Base-by-base conservation (phyloP, 345 rosid species). In the Mercurialis annua region DNA sequence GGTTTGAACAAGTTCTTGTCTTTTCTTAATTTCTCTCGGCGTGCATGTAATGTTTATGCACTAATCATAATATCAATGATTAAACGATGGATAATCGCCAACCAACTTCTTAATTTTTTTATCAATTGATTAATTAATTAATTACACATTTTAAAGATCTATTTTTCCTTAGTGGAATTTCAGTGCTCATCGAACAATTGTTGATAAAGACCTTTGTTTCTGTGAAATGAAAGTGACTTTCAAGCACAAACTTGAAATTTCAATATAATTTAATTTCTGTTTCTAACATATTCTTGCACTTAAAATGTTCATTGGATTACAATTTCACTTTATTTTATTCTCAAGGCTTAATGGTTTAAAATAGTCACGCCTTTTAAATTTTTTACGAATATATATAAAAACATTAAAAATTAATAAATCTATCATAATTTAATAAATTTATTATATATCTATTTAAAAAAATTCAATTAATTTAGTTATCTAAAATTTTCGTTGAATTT, bases 161-260 rank as follows among this genome's bases (percentile, higher is more conserved):
- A 46, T 73, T 62, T 50, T 24, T 9, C 11, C 52, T 30, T 30
- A 64, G 73, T 75, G 70, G 73, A 31, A 51, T 4, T 65, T 76
- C 27, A 54, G 59, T 70, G 71, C 31, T 36, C 10, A 44, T 46
- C 9, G 21, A 43, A 43, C 65, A 43, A 15, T 43, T n/a, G 1
- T 40, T 65, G 71, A 72, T 72, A 21, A 55, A 0, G 66, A 66
- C 66, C 15, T 27, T 10, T 2, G 11, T 20, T 14, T n/a, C n/a
- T n/a, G n/a, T n/a, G n/a, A n/a, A n/a, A n/a, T n/a, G n/a, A n/a
- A n/a, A n/a, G n/a, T n/a, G n/a, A n/a, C n/a, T n/a, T n/a, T n/a
- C n/a, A n/a, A n/a, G n/a, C n/a, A n/a, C n/a, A n/a, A n/a, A n/a
- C n/a, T n/a, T n/a, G n/a, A n/a, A n/a, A n/a, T n/a, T n/a, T n/a